These are phyloP conservation scores for Ramichloridium luteum DNA, from an alignment of 2,329 filamentous ascomycete species.

Conservation along the genomic window DNA sequence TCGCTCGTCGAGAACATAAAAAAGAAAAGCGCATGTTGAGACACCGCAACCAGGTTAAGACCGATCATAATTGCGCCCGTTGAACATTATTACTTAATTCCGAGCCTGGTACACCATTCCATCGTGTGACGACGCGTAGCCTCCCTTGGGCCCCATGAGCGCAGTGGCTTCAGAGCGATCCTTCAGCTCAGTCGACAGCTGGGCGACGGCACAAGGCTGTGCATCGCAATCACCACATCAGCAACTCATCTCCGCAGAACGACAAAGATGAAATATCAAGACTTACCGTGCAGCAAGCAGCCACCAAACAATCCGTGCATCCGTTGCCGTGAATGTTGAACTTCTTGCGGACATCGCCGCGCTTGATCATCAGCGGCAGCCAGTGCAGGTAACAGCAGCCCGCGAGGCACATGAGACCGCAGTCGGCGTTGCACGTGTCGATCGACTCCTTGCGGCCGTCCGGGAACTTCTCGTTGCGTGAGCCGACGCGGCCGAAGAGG, in stretches of 20 bases:
- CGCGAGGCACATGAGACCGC: slow-evolving; percentile 6
- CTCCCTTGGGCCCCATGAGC: background rate
- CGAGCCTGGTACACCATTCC: too few species aligned
- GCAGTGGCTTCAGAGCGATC: slow-evolving; percentile 5
- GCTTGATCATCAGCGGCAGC: slow-evolving; percentile 8
- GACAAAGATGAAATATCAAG: background rate
- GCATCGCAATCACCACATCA: too few species aligned
- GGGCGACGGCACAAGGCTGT: slow-evolving; percentile 11
- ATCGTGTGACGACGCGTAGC: too few species aligned
- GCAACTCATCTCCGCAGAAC: slow-evolving; percentile 4
- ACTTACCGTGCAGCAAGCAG: slow-evolving; percentile 2
- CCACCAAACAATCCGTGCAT: slow-evolving; percentile 7
- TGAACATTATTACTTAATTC: too few species aligned
- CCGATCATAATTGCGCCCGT: too few species aligned
- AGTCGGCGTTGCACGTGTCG: slow-evolving; percentile 6
- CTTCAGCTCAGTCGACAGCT: slow-evolving; percentile 15
- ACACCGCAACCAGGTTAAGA: too few species aligned
- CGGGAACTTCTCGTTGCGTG: slow-evolving; percentile 9
- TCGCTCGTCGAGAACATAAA: too few species aligned
- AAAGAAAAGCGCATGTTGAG: too few species aligned
- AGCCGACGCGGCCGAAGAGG: slow-evolving; percentile 10
- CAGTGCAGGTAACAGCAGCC: slow-evolving; percentile 3
- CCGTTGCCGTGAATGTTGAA: slow-evolving; percentile 9
- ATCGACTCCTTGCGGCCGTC: slow-evolving; percentile 3
- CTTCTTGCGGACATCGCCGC: slow-evolving; percentile 8